These are phyloP conservation scores for Ampelocalamus luodianensis DNA, from an alignment of 176 grass and related monocot genomes.

Conservation along the genomic window DNA sequence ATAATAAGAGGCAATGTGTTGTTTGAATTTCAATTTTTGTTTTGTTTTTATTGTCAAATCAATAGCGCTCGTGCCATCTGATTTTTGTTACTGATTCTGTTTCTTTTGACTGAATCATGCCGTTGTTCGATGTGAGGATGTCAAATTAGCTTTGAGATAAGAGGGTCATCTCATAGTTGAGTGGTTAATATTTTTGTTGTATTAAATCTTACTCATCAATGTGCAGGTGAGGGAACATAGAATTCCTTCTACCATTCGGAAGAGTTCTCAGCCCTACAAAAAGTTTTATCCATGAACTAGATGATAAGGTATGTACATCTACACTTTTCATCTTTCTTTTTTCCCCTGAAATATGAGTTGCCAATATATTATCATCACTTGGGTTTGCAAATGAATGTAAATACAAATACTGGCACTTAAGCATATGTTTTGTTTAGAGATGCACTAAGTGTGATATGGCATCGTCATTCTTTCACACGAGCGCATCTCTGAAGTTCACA, in stretches of 20 bases:
- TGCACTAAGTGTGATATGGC: not conserved
- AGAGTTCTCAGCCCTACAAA: constrained; percentile 81
- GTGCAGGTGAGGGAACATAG: constrained; percentile 75
- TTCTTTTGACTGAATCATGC: no score
- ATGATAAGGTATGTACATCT: constrained; percentile 73
- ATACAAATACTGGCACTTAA: not conserved
- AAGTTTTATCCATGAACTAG: constrained; percentile 84
- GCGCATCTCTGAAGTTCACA: constrained; percentile 94
- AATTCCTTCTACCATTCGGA: constrained; percentile 87
- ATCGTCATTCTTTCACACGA: constrained; percentile 66
- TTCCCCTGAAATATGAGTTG: not conserved
- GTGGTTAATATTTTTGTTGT: not conserved
- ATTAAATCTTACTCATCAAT: constrained; percentile 23
- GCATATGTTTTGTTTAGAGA: not conserved
- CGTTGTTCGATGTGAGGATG: no score
- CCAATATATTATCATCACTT: constrained; percentile 6
- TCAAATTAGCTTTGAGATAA: no score
- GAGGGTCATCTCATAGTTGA: no score
- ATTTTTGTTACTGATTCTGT: no score
- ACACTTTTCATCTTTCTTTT: not conserved
- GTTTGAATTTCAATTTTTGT: no score
- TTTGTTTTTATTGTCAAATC: no score
- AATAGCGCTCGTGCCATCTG: no score
- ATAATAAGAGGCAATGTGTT: no score
- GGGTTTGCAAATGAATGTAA: constrained; percentile 2